A percentile compares a stretch with the other conserved stretches of the same genome.
Conservation (phyloP, 2,329 filamentous ascomycete genomes). For the Ophiostoma sp. region DNA sequence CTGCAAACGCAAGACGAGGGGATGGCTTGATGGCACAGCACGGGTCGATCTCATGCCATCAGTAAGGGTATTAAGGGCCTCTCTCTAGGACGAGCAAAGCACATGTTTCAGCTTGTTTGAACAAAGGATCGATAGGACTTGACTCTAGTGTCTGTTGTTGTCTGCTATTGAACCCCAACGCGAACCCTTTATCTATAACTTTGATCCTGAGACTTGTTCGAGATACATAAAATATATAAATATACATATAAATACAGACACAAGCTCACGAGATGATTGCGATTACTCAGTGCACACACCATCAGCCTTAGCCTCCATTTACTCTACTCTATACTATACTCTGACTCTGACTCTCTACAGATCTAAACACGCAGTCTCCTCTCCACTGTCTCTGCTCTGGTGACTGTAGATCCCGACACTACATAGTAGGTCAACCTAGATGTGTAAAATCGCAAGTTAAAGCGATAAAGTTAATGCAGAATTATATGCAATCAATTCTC, state of each 20-base stretch:
- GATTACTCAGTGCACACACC: constrained; percentile 11
- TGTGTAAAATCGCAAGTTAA: neutral
- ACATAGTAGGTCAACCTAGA: neutral
- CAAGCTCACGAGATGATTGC: neutral
- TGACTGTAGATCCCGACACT: constrained; percentile 10
- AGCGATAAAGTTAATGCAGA: neutral
- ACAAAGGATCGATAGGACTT: neutral
- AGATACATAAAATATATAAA: too few species aligned
- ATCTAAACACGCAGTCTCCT: neutral
- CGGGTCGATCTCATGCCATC: neutral
- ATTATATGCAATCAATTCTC: neutral
- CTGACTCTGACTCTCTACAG: neutral
- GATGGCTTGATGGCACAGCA: neutral
- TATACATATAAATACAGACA: neutral
- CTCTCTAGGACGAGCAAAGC: neutral
- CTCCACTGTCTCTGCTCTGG: neutral
- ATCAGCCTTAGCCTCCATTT: neutral
- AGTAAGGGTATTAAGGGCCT: neutral
- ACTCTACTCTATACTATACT: neutral
- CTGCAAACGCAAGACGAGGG: neutral
- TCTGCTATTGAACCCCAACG: neutral
- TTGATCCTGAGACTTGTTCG: too few species aligned
- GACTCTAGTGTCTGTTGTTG: neutral
- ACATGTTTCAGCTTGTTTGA: neutral
- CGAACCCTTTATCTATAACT: neutral